These are phyloP conservation scores for Lactarius deliciosus DNA, from an alignment of 768 basidiomycete genomes.

Conservation along the genomic window DNA sequence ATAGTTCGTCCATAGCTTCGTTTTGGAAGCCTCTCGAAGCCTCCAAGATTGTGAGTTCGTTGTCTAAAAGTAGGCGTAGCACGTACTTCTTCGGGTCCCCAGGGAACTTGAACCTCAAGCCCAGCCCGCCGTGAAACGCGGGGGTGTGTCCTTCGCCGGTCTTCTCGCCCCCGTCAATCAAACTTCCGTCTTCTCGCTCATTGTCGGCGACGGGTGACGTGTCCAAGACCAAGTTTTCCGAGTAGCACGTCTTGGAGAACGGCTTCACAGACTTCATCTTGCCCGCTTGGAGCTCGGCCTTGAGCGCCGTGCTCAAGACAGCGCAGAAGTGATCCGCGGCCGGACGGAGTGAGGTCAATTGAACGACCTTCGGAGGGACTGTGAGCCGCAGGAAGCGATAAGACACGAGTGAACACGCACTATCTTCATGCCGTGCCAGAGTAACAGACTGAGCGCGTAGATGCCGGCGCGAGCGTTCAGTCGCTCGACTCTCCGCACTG, in stretches of 20 bases:
- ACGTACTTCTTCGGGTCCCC: constrained; percentile 89
- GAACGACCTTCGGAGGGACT: constrained; percentile 62
- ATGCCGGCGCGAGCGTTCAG: constrained; percentile 92
- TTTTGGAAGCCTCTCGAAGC: constrained; percentile 87
- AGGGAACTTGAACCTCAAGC: constrained; percentile 83
- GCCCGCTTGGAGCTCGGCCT: constrained; percentile 83
- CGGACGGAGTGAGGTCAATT: constrained; percentile 89
- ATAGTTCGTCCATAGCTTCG: constrained; percentile 93
- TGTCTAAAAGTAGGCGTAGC: constrained; percentile 1
- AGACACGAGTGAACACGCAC: constrained; percentile 46
- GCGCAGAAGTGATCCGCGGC: constrained; percentile 93
- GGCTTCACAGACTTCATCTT: constrained; percentile 92
- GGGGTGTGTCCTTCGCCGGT: constrained; percentile 52
- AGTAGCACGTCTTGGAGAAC: constrained; percentile 92
- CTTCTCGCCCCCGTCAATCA: constrained; percentile 60
- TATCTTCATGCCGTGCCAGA: constrained; percentile 94
- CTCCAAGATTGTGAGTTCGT: constrained; percentile 39
- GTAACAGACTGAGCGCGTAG: constrained; percentile 91
- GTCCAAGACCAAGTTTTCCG: constrained; percentile 75
- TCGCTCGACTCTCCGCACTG: constrained; percentile 90
- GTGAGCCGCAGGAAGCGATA: constrained; percentile 4
- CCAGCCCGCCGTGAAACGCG: constrained; percentile 74
- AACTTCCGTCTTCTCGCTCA: constrained; percentile 55
- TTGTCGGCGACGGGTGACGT: constrained; percentile 42
- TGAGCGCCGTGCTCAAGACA: constrained; percentile 83